A percentile compares a stretch with the other conserved stretches of the same genome.
Conservation (phyloP, 495 filamentous ascomycete species). For the Entonaema liquescens region DNA sequence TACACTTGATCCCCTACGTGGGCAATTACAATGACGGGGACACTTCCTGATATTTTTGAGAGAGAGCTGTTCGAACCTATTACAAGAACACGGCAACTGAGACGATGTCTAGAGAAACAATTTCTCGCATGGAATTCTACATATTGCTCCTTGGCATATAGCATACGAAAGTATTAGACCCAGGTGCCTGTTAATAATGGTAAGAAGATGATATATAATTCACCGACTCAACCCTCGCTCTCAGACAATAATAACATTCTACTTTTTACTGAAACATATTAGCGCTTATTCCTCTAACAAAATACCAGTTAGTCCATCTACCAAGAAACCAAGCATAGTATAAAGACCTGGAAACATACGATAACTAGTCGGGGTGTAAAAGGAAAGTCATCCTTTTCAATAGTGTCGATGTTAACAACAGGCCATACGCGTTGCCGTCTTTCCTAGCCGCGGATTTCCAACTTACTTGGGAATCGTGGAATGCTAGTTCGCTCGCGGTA, state of each 20-base stretch:
- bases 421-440: conserved; percentile 1
- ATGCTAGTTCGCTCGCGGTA: conserved; percentile 7
- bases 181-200: too few relatives aligned
- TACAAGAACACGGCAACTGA: too few relatives aligned
- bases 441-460: conserved; percentile 19
- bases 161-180: too few relatives aligned
- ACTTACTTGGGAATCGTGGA: conserved; percentile 14
- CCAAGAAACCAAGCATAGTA: neutral
- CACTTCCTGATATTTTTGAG: too few relatives aligned
- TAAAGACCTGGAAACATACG: neutral
- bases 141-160: too few relatives aligned
- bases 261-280: neutral
- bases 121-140: too few relatives aligned
- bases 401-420: neutral
- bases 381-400: neutral
- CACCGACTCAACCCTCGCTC: neutral
- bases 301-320: neutral
- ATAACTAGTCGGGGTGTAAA: neutral
- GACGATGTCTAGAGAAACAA: too few relatives aligned
- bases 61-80: too few relatives aligned
- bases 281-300: conserved; percentile 1
- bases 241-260: neutral
- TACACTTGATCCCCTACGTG: too few relatives aligned
- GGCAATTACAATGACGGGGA: too few relatives aligned
- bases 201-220: neutral